Evolutionary conservation across 306 rosid genomes (phyloP).

Genomic region (Purshia tridentata): DNA sequence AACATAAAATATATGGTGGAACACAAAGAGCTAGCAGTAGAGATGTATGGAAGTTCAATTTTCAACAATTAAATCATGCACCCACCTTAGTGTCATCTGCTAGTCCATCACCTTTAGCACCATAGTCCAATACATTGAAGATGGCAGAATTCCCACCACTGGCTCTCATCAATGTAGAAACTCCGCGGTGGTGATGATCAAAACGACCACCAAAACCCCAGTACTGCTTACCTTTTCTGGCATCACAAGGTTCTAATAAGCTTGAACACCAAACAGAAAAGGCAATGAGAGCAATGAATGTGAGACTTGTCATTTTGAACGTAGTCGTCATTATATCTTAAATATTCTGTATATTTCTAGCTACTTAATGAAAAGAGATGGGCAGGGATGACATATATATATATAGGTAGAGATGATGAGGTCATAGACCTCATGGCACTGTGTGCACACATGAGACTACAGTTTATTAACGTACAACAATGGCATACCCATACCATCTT

Average conservation of each 20-base stretch:
- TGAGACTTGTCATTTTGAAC: slow-evolving; percentile 27
- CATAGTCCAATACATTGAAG: slow-evolving; percentile 62
- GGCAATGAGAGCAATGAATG: slow-evolving; percentile 33
- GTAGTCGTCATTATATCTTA: slow-evolving; percentile 28
- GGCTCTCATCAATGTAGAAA: background rate
- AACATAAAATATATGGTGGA: background rate
- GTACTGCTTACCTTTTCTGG: slow-evolving; percentile 29
- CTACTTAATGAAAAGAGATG: too few species aligned
- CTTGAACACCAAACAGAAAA: slow-evolving; percentile 28
- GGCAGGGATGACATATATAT: slow-evolving; percentile 13
- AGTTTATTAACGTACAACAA: slow-evolving; percentile 23
- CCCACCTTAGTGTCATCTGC: slow-evolving; percentile 75
- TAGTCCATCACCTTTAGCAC: slow-evolving; percentile 81
- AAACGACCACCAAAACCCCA: background rate
- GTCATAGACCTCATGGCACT: background rate
- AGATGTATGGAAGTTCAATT: background rate
- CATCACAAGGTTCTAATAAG: slow-evolving; percentile 40
- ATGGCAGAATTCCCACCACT: slow-evolving; percentile 26
- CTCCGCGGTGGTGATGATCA: background rate
- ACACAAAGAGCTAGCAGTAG: background rate
- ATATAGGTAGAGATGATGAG: slow-evolving; percentile 29
- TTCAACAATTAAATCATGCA: background rate
- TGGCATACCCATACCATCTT: slow-evolving; percentile 15
- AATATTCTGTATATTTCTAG: too few species aligned
- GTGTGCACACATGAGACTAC: slow-evolving; percentile 51